Evolutionary conservation across 2,329 filamentous ascomycete genomes (phyloP).

Genomic region (Hypoxylon sp.): DNA sequence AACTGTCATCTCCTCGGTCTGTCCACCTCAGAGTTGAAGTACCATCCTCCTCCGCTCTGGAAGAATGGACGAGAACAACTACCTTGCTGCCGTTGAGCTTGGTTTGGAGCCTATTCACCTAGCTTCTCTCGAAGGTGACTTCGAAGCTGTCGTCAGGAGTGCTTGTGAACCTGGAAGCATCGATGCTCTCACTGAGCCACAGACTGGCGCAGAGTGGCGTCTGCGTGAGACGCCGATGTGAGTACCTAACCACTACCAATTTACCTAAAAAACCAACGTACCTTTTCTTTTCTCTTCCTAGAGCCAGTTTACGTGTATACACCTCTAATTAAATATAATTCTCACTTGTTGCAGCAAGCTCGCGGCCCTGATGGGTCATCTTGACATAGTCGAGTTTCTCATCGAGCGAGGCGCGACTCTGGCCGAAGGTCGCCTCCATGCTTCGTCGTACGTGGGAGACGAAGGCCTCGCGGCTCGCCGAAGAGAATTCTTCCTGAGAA

Average conservation of each 20-base stretch:
- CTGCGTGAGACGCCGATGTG: conserved; percentile 37
- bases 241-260: conserved; percentile 4
- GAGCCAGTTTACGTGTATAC: background rate
- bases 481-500: conserved; percentile 26
- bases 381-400: conserved; percentile 38
- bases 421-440: conserved; percentile 23
- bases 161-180: conserved; percentile 11
- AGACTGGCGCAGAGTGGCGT: conserved; percentile 12
- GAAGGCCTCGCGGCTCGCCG: conserved; percentile 29
- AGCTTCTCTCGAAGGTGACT: conserved; percentile 33
- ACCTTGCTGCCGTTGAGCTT: conserved; percentile 20
- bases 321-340: background rate
- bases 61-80: conserved; percentile 13
- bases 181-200: conserved; percentile 24
- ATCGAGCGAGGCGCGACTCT: conserved; percentile 25
- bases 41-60: background rate
- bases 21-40: background rate
- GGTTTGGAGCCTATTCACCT: conserved; percentile 36
- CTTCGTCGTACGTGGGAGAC: conserved; percentile 25
- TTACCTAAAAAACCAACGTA: too few relatives aligned
- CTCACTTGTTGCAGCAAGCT: conserved; percentile 33
- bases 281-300: background rate
- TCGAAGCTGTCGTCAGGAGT: conserved; percentile 28
- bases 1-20: background rate
- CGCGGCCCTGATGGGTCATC: conserved; percentile 43